Conservation (phyloP, 441 rosid species). For the Brassica hybrid region DNA sequence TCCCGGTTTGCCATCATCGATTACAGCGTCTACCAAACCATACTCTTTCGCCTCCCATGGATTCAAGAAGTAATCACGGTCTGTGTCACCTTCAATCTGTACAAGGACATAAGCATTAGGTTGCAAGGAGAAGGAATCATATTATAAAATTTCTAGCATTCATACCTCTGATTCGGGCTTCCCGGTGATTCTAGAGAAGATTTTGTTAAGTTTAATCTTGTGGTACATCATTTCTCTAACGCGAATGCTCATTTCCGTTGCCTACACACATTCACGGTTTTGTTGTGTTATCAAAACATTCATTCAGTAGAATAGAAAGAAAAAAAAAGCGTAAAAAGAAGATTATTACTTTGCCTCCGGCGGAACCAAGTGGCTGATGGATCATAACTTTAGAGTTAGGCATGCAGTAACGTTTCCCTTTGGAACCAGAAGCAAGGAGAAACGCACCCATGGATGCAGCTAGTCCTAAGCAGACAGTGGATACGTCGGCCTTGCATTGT, state of each 20-base stretch:
- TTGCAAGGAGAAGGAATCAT: too few relatives aligned
- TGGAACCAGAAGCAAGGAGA: conserved; percentile 82
- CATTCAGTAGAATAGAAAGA: neutral
- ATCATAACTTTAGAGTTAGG: conserved; percentile 95
- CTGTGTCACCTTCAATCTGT: conserved; percentile 80
- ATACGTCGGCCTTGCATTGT: conserved; percentile 91
- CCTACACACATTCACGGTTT: conserved; percentile 50
- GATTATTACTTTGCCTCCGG: conserved; percentile 72
- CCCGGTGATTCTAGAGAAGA: conserved; percentile 75
- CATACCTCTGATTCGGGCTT: conserved; percentile 71
- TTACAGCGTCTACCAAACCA: conserved; percentile 78
- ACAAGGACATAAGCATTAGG: neutral
- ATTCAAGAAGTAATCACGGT: conserved; percentile 81
- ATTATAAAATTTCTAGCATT: neutral
- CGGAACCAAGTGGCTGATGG: conserved; percentile 91
- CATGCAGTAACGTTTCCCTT: conserved; percentile 97
- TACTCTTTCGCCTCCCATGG: conserved; percentile 94
- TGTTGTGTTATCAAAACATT: neutral
- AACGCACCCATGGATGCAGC: conserved; percentile 97
- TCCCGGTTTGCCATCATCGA: conserved; percentile 90
- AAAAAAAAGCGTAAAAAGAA: neutral
- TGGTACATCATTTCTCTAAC: conserved; percentile 82
- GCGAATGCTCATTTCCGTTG: conserved; percentile 71
- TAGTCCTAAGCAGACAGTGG: conserved; percentile 88
- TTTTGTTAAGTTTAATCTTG: conserved; percentile 79